Conservation (phyloP, 2,329 filamentous ascomycete genomes). For the Neopestalotiopsis rosae region DNA sequence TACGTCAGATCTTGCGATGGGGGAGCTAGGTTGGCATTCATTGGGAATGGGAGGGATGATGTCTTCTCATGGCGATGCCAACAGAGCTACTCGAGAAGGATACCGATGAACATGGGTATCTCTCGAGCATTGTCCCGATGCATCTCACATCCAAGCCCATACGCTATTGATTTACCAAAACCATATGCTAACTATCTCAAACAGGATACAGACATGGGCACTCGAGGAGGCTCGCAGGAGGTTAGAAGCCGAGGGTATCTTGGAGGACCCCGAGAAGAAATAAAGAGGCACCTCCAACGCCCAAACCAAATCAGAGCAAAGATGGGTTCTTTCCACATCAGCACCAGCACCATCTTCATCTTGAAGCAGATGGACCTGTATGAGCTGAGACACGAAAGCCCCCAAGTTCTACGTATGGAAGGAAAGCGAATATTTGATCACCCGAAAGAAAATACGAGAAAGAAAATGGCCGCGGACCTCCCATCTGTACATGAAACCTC, state of each 20-base stretch:
- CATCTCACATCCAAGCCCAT: neutral
- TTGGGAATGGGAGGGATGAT: too few relatives aligned
- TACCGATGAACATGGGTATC: too few relatives aligned
- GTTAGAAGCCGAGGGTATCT: constrained; percentile 93
- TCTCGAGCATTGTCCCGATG: too few relatives aligned
- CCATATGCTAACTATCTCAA: constrained; percentile 32
- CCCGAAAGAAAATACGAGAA: neutral
- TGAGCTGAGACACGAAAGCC: neutral
- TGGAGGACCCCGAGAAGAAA: constrained; percentile 77
- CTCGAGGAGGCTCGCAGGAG: constrained; percentile 94
- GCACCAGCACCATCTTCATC: neutral
- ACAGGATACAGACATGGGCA: constrained; percentile 98
- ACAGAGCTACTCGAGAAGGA: too few relatives aligned
- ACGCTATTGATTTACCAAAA: neutral
- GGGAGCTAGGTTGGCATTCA: too few relatives aligned
- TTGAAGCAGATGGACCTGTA: neutral
- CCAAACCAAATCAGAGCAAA: neutral
- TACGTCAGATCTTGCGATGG: neutral
- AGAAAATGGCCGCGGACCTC: neutral
- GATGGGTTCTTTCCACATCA: neutral
- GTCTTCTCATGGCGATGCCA: too few relatives aligned
- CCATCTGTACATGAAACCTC: constrained; percentile 21
- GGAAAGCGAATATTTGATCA: neutral
- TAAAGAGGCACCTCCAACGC: constrained; percentile 17
- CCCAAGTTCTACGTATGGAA: neutral